phyloP scores from a whole-genome alignment of 2,329 filamentous ascomycete genomes.

The Tolypocladium sp. region DNA sequence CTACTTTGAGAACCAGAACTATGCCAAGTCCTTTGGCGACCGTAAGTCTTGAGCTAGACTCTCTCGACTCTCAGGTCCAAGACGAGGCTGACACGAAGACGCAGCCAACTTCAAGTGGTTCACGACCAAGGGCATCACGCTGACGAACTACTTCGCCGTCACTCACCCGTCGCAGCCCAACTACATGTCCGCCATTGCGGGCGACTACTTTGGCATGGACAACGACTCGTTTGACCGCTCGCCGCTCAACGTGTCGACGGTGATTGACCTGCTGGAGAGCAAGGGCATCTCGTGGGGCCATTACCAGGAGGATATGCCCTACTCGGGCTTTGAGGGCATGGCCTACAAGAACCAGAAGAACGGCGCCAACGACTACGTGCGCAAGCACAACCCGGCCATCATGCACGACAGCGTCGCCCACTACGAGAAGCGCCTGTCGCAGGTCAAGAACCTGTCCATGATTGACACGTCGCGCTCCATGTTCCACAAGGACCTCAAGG shows the following conservation, averaged over 20 bases:
- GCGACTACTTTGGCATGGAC: conserved; percentile 66
- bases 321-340: conserved; percentile 60
- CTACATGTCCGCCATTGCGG: conserved; percentile 59
- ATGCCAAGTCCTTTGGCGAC: conserved; percentile 53
- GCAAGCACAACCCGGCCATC: conserved; percentile 68
- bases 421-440: conserved; percentile 48
- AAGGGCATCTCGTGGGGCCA: conserved; percentile 58
- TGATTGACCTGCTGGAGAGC: conserved; percentile 60
- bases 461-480: conserved; percentile 31
- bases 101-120: conserved; percentile 18
- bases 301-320: conserved; percentile 74
- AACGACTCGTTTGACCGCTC: conserved; percentile 56
- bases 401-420: conserved; percentile 57
- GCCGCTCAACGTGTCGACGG: conserved; percentile 52
- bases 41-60: conserved; percentile 27
- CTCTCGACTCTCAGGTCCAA: neutral
- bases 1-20: conserved; percentile 73
- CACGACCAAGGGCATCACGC: conserved; percentile 18
- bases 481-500: conserved; percentile 59
- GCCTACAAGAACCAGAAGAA: conserved; percentile 56
- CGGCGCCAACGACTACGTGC: conserved; percentile 65
- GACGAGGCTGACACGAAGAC: neutral
- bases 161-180: conserved; percentile 72
- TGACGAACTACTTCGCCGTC: conserved; percentile 40
- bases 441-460: conserved; percentile 61